Percentiles rank a stretch among this genome's conserved stretches.
Evolutionary conservation across 2,329 filamentous ascomycete genomes (phyloP).

Genomic region (Zymoseptoria passerinii): DNA sequence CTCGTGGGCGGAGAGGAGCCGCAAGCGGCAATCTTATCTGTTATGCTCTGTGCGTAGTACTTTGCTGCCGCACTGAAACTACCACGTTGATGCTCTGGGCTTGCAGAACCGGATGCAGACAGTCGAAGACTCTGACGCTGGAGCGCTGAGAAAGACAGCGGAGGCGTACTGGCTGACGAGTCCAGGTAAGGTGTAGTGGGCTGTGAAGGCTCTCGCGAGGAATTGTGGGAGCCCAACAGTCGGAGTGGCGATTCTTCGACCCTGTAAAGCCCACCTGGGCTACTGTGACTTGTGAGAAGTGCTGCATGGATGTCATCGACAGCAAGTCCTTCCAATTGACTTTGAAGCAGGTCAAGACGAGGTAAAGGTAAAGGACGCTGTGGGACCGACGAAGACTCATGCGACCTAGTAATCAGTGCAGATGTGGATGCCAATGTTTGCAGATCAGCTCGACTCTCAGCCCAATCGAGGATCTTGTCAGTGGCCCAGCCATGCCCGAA

Average conservation of each 20-base stretch:
- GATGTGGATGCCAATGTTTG: constrained; percentile 61
- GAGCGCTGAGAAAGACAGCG: constrained; percentile 17
- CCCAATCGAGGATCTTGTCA: constrained; percentile 50
- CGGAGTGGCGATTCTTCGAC: constrained; percentile 13
- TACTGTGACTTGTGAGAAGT: background rate
- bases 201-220: constrained; percentile 23
- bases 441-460: constrained; percentile 52
- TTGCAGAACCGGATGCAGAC: constrained; percentile 23
- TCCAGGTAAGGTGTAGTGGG: constrained; percentile 25
- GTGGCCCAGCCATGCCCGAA: constrained; percentile 50
- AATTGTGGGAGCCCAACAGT: constrained; percentile 13
- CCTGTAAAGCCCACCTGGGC: background rate
- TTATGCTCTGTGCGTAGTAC: constrained; percentile 28
- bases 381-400: background rate
- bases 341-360: background rate
- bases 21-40: constrained; percentile 26
- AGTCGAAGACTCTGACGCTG: constrained; percentile 16
- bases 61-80: constrained; percentile 29
- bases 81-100: constrained; percentile 26
- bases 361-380: background rate
- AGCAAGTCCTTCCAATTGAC: background rate
- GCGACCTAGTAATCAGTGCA: constrained; percentile 48
- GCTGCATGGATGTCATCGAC: background rate
- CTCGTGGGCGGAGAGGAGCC: constrained; percentile 26
- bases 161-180: constrained; percentile 24